Evolutionary conservation across 2,329 filamentous ascomycete genomes (phyloP), one percentile per base, ranked within the genome.

Genomic region (Arachnomyces sp.): DNA sequence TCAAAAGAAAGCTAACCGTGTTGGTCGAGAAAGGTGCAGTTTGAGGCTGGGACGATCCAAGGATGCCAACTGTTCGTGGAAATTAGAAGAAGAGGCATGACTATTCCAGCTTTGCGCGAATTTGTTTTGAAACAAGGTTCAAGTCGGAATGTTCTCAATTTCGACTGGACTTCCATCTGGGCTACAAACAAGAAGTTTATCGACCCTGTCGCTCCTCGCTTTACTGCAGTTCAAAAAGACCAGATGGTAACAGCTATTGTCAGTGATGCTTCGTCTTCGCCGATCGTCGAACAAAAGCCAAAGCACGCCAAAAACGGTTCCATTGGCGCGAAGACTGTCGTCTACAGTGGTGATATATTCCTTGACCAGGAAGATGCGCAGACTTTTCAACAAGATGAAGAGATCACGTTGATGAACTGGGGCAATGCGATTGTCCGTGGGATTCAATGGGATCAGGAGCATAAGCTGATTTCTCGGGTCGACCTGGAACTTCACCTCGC

Each of bases 401-500:
- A 60, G 31, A 54, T 60, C 35, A 60, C 57, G 2, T 39, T 60
- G 34, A 60, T 60, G 57, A 60, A 84, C 61, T 96, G 90, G 90
- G 92, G 90, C 59, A 77, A 68, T 63, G 71, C 47, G 53, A 56
- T 63, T 67, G 56, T 77, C 65, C 53, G 62, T 35, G 64, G 65
- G 55, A 34, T 67, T 68, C 28, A 62, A 68, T 43, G 48, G 50
- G 17, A 64, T 67, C 25, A 63, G 64, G 13, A 71, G 71, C 38
- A 92, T 58, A 88, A 87, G 61, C 72, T 92, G 69, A 76, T 36
- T 79, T 94, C 53, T 82, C 79, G 8, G 70, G 68, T 28, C 72
- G 82, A 84, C 43, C 72, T 92, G 39, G 86, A 94, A 65, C 77
- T 95, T n/a, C 83, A 96, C 63, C 77, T 95, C 36, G 79, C 84